Conservation (phyloP, 2,329 filamentous ascomycete species). For the Blastomyces parvus region DNA sequence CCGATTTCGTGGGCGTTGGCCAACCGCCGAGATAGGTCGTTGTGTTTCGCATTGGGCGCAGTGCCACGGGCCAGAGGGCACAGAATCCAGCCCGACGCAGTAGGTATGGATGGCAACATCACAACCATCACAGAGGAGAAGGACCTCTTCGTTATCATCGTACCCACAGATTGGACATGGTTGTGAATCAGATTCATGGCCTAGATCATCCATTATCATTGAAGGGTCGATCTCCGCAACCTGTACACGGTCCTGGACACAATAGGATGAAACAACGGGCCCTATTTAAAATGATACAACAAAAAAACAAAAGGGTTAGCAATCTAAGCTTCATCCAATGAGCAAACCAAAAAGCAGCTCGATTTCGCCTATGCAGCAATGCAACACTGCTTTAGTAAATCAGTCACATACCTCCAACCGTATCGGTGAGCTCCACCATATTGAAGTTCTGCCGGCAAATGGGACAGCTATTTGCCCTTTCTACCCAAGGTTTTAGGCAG, state of each 20-base stretch:
- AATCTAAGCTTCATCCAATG: background rate
- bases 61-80: conserved; percentile 77
- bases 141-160: conserved; percentile 69
- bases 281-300: conserved; percentile 31
- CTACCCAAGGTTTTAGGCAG: conserved; percentile 88
- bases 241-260: conserved; percentile 50
- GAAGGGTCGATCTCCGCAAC: conserved; percentile 80
- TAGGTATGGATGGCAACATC: conserved; percentile 84
- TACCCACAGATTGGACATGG: conserved; percentile 80
- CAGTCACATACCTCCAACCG: conserved; percentile 60
- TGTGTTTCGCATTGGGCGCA: conserved; percentile 67
- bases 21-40: conserved; percentile 30
- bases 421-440: conserved; percentile 71
- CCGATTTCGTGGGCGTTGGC: conserved; percentile 31
- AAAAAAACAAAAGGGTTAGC: background rate
- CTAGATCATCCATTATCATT: conserved; percentile 54
- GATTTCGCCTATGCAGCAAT: background rate
- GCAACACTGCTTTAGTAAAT: conserved; percentile 6
- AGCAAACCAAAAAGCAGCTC: background rate
- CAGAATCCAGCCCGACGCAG: conserved; percentile 70
- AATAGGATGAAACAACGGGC: conserved; percentile 49
- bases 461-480: conserved; percentile 94
- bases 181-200: conserved; percentile 55
- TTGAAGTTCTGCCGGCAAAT: conserved; percentile 93
- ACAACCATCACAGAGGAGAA: conserved; percentile 86